Percentiles rank a stretch among this genome's conserved stretches.
These are phyloP conservation scores for Xylaria castorea DNA, from an alignment of 495 filamentous ascomycete species.

Conservation along the genomic window DNA sequence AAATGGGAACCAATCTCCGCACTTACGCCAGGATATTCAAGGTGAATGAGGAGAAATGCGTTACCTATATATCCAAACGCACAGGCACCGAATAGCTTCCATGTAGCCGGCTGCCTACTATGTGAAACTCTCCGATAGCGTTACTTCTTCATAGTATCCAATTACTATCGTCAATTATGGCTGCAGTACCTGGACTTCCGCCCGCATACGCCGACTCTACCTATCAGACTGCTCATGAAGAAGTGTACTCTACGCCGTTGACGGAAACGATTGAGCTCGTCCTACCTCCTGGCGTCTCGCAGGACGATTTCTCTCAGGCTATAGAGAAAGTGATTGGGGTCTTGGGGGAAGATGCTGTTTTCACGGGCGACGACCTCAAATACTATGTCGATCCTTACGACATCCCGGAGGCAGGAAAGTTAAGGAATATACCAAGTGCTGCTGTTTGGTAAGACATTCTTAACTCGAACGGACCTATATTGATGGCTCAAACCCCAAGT, in stretches of 20 bases:
- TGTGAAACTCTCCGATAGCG: not conserved
- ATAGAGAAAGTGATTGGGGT: slow-evolving; percentile 43
- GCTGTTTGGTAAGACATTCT: slow-evolving; percentile 42
- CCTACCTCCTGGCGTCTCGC: slow-evolving; percentile 47
- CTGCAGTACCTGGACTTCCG: slow-evolving; percentile 14
- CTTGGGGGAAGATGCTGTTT: slow-evolving; percentile 46
- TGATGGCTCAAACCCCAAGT: not conserved
- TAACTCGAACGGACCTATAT: not conserved
- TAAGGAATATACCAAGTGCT: slow-evolving; percentile 50
- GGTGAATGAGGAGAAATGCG: slow-evolving; percentile 10
- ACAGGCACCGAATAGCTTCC: not conserved
- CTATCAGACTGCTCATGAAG: slow-evolving; percentile 30
- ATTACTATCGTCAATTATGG: not conserved
- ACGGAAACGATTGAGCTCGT: slow-evolving; percentile 26
- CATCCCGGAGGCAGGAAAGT: slow-evolving; percentile 39
- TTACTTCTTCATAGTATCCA: not conserved
- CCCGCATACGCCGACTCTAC: slow-evolving; percentile 26
- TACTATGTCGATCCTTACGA: slow-evolving; percentile 58
- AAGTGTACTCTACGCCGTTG: slow-evolving; percentile 22
- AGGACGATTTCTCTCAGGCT: slow-evolving; percentile 42
- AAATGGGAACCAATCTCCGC: slow-evolving; percentile 13
- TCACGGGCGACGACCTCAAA: slow-evolving; percentile 42
- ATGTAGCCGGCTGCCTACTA: not conserved
- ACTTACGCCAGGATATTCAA: not conserved
- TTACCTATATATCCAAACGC: slow-evolving; percentile 6